phyloP scores from a whole-genome alignment of 208 protist species.

The Phytomonas serpens region DNA sequence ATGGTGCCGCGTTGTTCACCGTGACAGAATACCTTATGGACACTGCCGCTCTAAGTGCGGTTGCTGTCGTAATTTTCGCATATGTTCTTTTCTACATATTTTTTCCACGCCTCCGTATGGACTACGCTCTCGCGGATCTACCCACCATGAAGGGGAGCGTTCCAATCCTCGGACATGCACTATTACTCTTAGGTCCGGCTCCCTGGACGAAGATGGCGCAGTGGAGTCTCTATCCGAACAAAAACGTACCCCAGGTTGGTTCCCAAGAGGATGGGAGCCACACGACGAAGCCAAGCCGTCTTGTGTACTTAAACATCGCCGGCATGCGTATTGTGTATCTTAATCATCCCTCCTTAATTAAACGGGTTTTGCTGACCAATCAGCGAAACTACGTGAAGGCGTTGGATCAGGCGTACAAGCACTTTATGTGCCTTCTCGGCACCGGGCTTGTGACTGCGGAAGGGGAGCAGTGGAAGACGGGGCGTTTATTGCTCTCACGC shows the following conservation, averaged over 20 bases:
- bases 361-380: slow-evolving; percentile 76
- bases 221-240: slow-evolving; percentile 63
- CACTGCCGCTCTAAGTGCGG: slow-evolving; percentile 2
- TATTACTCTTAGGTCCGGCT: slow-evolving; percentile 47
- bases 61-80: slow-evolving; percentile 4
- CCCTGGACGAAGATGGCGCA: slow-evolving; percentile 73
- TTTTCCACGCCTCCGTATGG: slow-evolving; percentile 42
- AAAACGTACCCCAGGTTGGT: neutral
- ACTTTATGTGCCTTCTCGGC: slow-evolving; percentile 86
- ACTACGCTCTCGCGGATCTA: slow-evolving; percentile 57
- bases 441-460: slow-evolving; percentile 82
- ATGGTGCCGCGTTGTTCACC: neutral
- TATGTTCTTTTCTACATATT: slow-evolving; percentile 6
- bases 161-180: slow-evolving; percentile 69
- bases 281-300: slow-evolving; percentile 21
- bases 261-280: slow-evolving; percentile 11
- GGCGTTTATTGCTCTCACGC: slow-evolving; percentile 70
- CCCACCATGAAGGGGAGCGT: slow-evolving; percentile 52
- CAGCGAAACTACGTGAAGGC: slow-evolving; percentile 85
- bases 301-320: slow-evolving; percentile 71
- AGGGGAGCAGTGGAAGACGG: slow-evolving; percentile 83
- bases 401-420: slow-evolving; percentile 73
- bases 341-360: slow-evolving; percentile 70
- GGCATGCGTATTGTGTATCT: slow-evolving; percentile 79
- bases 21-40: slow-evolving; percentile 5